A percentile compares a stretch with the other conserved stretches of the same genome.
These are phyloP conservation scores for Potentilla sterilis DNA, from an alignment of 306 rosid genomes.

Conservation along the genomic window DNA sequence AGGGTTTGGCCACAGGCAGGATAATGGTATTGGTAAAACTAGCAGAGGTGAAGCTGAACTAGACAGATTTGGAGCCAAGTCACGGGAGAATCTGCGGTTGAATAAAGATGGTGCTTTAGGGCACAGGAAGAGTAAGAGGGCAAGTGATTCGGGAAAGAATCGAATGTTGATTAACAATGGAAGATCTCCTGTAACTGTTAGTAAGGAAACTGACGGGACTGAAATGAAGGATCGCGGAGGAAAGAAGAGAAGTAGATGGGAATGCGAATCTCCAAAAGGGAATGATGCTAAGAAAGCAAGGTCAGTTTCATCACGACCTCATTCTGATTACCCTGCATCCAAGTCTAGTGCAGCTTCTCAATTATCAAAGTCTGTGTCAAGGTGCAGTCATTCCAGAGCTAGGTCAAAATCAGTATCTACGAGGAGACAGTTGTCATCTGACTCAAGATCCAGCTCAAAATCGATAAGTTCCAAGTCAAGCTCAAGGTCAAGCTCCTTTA, in stretches of 20 bases:
- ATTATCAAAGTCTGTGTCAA: conserved; percentile 36
- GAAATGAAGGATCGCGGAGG: conserved; percentile 30
- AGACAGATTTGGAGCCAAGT: conserved; percentile 33
- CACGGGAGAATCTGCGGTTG: conserved; percentile 28
- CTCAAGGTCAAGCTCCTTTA: conserved; percentile 43
- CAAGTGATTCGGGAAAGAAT: conserved; percentile 29
- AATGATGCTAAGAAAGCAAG: conserved; percentile 32
- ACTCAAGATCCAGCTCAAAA: conserved; percentile 41
- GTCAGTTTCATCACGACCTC: conserved; percentile 33
- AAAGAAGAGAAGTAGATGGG: conserved; percentile 43
- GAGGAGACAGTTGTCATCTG: conserved; percentile 30
- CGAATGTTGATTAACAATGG: conserved; percentile 13
- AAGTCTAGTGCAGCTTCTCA: conserved; percentile 37
- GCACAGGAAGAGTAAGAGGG: conserved; percentile 26
- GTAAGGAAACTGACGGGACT: conserved; percentile 26
- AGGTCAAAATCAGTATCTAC: conserved; percentile 40
- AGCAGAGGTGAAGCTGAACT: conserved; percentile 26
- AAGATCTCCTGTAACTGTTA: conserved; percentile 13
- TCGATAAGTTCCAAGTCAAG: conserved; percentile 35
- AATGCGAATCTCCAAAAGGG: conserved; percentile 32
- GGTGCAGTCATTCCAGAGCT: conserved; percentile 25
- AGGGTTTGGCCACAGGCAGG: conserved; percentile 25
- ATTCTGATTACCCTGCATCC: conserved; percentile 33
- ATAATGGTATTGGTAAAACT: conserved; percentile 20
- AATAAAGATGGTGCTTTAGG: conserved; percentile 31